Conservation (phyloP, 2,329 filamentous ascomycete genomes). For the Pseudonectria buxi region DNA sequence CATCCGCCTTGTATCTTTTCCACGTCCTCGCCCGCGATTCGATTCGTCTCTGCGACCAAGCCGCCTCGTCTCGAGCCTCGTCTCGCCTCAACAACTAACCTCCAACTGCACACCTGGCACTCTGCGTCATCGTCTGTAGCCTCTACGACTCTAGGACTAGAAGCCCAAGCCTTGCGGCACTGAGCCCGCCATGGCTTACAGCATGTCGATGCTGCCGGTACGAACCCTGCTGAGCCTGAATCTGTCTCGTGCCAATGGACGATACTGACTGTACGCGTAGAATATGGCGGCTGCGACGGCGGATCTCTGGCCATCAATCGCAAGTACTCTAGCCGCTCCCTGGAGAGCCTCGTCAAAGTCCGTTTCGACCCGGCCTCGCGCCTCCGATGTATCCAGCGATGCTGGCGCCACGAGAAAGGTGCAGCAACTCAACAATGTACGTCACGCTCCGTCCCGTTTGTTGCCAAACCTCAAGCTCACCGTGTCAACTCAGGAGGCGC, state of each 20-base stretch:
- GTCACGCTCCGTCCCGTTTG: not conserved
- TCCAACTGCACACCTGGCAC: too few relatives aligned
- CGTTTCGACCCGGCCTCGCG: conserved; percentile 7
- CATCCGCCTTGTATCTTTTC: conserved; percentile 2
- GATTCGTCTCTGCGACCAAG: conserved; percentile 1
- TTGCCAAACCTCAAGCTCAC: conserved; percentile 5
- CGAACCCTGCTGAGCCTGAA: conserved; percentile 7
- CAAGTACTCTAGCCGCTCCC: conserved; percentile 32
- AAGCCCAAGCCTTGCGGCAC: conserved; percentile 3
- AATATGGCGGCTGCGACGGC: conserved; percentile 37
- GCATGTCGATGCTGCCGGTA: conserved; percentile 25
- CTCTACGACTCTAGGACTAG: conserved; percentile 4
- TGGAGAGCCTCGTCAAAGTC: conserved; percentile 19
- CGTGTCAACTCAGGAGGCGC: conserved; percentile 7
- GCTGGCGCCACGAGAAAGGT: conserved; percentile 5
- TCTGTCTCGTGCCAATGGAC: conserved; percentile 2
- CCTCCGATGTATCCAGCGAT: conserved; percentile 3
- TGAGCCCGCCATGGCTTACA: conserved; percentile 20
- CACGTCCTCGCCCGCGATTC: not conserved
- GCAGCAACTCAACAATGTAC: conserved; percentile 4
- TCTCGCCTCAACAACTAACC: not conserved
- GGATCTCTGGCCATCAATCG: conserved; percentile 41
- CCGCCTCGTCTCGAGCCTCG: conserved; percentile 1
- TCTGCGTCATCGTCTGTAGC: too few relatives aligned
- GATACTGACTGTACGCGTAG: conserved; percentile 21